phyloP scores from a whole-genome alignment of 495 filamentous ascomycete species.

The Annulohypoxylon stygium region DNA sequence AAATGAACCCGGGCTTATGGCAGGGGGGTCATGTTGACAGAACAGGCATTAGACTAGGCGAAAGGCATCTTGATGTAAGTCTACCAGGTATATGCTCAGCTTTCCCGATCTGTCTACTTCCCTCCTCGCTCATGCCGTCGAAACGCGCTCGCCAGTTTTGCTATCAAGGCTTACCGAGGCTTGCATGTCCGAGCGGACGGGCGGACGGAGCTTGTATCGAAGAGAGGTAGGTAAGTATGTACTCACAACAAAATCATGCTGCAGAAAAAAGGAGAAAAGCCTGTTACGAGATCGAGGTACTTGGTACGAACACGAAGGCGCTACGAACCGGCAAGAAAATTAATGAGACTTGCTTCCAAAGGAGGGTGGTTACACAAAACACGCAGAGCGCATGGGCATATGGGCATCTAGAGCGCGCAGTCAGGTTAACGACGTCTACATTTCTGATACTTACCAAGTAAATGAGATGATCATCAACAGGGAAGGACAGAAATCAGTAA shows the following conservation, averaged over 20 bases:
- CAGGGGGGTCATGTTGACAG: neutral
- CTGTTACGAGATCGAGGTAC: neutral
- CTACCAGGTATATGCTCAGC: neutral
- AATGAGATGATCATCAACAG: constrained; percentile 12
- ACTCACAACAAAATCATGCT: too few relatives aligned
- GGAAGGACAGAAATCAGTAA: constrained; percentile 11
- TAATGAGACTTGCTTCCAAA: constrained; percentile 7
- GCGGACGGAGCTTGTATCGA: constrained; percentile 20
- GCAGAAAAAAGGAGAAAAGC: neutral
- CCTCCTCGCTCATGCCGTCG: constrained; percentile 10
- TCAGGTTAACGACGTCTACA: constrained; percentile 4
- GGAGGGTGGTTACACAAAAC: constrained; percentile 30
- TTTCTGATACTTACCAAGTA: neutral
- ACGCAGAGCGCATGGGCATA: neutral
- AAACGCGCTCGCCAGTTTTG: constrained; percentile 15
- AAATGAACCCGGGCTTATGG: neutral
- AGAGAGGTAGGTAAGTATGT: constrained; percentile 19
- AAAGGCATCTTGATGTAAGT: neutral
- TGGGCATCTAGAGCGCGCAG: neutral
- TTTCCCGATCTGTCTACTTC: constrained; percentile 5
- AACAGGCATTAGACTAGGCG: neutral
- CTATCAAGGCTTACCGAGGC: constrained; percentile 34
- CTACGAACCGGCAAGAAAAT: neutral
- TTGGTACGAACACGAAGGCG: constrained; percentile 13
- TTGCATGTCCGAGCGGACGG: constrained; percentile 22